Base-by-base conservation (phyloP, 164 flowering plant species). In the Euptelea pleiosperma region DNA sequence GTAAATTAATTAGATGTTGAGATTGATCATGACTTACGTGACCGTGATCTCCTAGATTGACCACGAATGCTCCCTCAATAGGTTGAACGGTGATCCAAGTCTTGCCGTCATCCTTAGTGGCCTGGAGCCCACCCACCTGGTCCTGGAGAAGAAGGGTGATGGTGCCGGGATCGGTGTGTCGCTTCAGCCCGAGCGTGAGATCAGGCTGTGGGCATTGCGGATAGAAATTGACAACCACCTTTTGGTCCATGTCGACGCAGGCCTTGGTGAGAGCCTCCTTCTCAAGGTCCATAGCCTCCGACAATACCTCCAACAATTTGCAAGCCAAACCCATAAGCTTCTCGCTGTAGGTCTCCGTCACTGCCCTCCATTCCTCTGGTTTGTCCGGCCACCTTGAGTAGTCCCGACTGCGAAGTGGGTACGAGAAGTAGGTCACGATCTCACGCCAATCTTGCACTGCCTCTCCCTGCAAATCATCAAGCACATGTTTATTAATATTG, bases 321-420 rank as follows among this genome's bases (percentile, higher is more conserved):
- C 60, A 56, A 1, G 48, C 60, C 47, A 56, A n/a, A 2, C 49
- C 35, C 60, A 56, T 56, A 12, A 40, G 60, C 60, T 40, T 24
- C 49, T 56, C 60, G 12, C 48, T 40, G 60, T 56, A 56, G n/a
- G n/a, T 40, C 48, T 42, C 21, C 47, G 24, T 28, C 51, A 56
- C 59, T 41, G n/a, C 39, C n/a, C 26, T 41, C 51, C 61, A 57
- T 11, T 8, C 61, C 50, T 65, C 64, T 26, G 68, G 65, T 11
- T 33, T 75, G 12, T 61, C 74, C 56, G 61, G 80, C 80, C 77
- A 71, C 66, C 63, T 60, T 22, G 22, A 21, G 50, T 16, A 24
- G 25, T 37, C 40, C 31, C 46, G 35, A 4, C 30, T 26, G 49
- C 37, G 37, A 21, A 57, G 6, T 28, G 51, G 51, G 40, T 57